Evolutionary conservation across 805 yeast genomes (phyloP), one percentile per base, ranked within the genome.

Genomic region (Debaryomyces maramus): DNA sequence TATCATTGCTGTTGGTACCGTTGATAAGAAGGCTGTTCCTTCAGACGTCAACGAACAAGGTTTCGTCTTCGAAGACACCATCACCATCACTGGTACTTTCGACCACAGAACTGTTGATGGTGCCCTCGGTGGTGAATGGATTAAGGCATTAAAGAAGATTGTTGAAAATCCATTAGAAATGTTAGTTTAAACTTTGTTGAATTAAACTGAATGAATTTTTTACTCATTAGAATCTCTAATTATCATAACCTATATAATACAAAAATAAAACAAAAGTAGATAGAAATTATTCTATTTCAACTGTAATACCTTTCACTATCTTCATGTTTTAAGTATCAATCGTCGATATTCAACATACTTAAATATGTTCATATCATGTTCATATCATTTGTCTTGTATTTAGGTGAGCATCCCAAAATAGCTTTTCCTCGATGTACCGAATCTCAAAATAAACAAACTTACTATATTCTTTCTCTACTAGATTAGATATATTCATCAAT

Each of bases 61-160:
- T 24, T 85, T 93, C 67, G 78, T 86, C 39, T 91, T 93, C 60
- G 97, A 89, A 56, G 95, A 88, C 59, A 84, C 85, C 60, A 85
- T 93, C 61, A 86, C 83, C 55, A 78, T 91, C 65, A 90, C 98
- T 41, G 98, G 96, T 70, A 87, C 98, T 39, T 93, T 93, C 61
- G 99, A 93, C 73, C 99, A 93, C 77, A 87, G 97, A 76, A 84
- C 85, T 45, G 83, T 91, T 48, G 99, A 93, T 61, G 99, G 99
- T 62, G 98, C 98, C 40, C 81, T 85, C 56, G 99, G 96, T 57
- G 99, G 95, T 65, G 98, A 93, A 56, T 93, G 81, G 79, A 87
- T 93, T 77, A 88, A 81, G 70, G 96, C 88, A 53, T 78, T 93
- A 70, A 93, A 93, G 81, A 77, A 76, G 57, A 82, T 89, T 51